Evolutionary conservation across 2,329 filamentous ascomycete species (phyloP).

Genomic region (Allantophomopsis cytisporea): DNA sequence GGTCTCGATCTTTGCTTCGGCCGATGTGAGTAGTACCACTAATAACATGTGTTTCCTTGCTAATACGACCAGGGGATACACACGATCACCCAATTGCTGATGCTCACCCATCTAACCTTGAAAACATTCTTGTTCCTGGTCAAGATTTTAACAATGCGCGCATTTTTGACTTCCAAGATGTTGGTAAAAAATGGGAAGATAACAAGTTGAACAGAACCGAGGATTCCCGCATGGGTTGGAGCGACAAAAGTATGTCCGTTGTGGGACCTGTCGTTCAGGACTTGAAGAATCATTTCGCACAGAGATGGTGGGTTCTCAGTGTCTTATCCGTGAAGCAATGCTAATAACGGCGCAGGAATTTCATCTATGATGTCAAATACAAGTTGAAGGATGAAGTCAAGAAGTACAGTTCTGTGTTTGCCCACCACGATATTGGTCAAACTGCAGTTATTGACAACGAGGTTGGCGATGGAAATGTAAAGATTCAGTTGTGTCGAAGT

Average conservation of each 20-base stretch:
- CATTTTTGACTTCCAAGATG: conserved; percentile 69
- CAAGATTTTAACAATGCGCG: conserved; percentile 89
- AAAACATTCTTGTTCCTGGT: conserved; percentile 69
- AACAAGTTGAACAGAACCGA: conserved; percentile 76
- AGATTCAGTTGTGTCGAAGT: conserved; percentile 24
- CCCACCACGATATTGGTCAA: conserved; percentile 2
- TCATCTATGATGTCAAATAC: conserved; percentile 78
- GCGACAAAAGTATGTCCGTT: conserved; percentile 68
- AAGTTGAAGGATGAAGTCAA: conserved; percentile 28
- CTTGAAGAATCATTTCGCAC: conserved; percentile 64
- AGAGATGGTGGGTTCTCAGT: conserved; percentile 46
- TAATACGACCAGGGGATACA: conserved; percentile 38
- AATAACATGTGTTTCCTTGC: too few relatives aligned
- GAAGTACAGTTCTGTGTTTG: conserved; percentile 20
- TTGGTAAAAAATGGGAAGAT: conserved; percentile 58
- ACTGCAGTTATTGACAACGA: too few relatives aligned
- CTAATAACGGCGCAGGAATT: conserved; percentile 35
- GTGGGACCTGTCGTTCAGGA: conserved; percentile 63
- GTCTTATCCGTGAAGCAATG: too few relatives aligned
- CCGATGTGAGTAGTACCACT: conserved; percentile 32
- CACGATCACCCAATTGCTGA: conserved; percentile 78
- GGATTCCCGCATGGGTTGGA: conserved; percentile 85
- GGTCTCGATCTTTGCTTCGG: conserved; percentile 82
- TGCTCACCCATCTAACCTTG: conserved; percentile 34
- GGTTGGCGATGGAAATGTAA: too few relatives aligned